A percentile compares a stretch with the other conserved stretches of the same genome.
phyloP scores from a whole-genome alignment of 441 rosid genomes.

The Populus hybrid region DNA sequence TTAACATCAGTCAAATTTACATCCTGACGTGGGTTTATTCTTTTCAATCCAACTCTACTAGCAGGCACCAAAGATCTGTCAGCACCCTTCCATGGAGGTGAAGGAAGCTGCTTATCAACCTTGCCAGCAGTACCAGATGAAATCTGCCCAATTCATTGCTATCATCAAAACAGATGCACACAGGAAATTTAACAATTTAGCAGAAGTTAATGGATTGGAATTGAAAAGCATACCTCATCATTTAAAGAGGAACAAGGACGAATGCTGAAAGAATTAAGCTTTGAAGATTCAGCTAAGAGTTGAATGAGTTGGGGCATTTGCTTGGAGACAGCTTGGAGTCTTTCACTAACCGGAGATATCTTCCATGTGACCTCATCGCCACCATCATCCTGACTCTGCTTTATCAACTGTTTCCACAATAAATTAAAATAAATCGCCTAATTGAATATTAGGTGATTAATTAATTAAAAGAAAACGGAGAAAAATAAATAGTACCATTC shows the following conservation, averaged over 20 bases:
- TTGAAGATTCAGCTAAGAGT: conserved; percentile 44
- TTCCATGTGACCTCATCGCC: conserved; percentile 89
- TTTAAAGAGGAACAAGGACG: conserved; percentile 51
- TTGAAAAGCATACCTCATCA: conserved; percentile 40
- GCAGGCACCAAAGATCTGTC: conserved; percentile 33
- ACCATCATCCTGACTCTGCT: conserved; percentile 94
- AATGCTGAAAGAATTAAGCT: conserved; percentile 44
- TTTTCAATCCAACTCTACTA: conserved; percentile 41
- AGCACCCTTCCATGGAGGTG: conserved; percentile 38
- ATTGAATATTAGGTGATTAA: not conserved
- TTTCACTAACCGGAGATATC: conserved; percentile 90
- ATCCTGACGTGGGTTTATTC: conserved; percentile 41
- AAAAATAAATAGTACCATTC: conserved; percentile 48
- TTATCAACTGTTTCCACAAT: conserved; percentile 56
- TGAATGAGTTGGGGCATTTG: conserved; percentile 46
- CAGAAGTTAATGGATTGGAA: not conserved
- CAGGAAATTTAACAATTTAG: not conserved
- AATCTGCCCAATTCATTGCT: conserved; percentile 24
- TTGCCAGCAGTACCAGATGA: conserved; percentile 34
- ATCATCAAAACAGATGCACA: conserved; percentile 1
- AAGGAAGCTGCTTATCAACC: conserved; percentile 51
- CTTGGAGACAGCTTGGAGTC: conserved; percentile 72
- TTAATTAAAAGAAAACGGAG: not conserved
- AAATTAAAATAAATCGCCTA: not conserved
- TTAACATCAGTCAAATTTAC: conserved; percentile 24